Evolutionary conservation across 352 stramenopile species (phyloP).

Genomic region (Lagenidium giganteum): DNA sequence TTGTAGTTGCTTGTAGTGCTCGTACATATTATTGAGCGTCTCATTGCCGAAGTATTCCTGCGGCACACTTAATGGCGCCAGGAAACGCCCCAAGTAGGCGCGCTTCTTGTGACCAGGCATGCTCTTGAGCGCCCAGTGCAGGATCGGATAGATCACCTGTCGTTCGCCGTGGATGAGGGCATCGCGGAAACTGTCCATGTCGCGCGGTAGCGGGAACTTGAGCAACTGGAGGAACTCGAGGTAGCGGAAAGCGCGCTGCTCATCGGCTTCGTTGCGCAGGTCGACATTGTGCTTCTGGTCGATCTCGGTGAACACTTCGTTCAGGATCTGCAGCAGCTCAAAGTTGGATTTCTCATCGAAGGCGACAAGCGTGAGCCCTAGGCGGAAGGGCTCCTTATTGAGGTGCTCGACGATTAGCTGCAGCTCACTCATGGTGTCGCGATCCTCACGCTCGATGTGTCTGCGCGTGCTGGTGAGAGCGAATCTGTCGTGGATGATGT

Average conservation of each 20-base stretch:
- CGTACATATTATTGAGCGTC: slow-evolving; percentile 72
- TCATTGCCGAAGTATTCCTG: slow-evolving; percentile 91
- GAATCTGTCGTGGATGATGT: too few relatives aligned
- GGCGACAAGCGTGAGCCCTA: slow-evolving; percentile 85
- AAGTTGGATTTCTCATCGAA: slow-evolving; percentile 94
- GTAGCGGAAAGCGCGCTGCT: slow-evolving; percentile 76
- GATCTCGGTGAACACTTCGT: slow-evolving; percentile 90
- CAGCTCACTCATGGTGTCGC: slow-evolving; percentile 85
- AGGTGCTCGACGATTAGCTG: slow-evolving; percentile 91
- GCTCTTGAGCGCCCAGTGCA: slow-evolving; percentile 90
- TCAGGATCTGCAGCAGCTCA: slow-evolving; percentile 92
- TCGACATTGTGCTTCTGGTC: slow-evolving; percentile 84
- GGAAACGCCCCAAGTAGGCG: slow-evolving; percentile 90
- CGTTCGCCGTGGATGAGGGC: slow-evolving; percentile 80
- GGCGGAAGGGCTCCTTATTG: slow-evolving; percentile 90
- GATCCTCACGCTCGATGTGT: too few relatives aligned
- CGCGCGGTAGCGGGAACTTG: slow-evolving; percentile 87
- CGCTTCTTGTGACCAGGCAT: slow-evolving; percentile 89
- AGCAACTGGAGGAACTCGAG: slow-evolving; percentile 91
- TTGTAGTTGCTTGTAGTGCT: slow-evolving; percentile 92
- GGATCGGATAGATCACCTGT: slow-evolving; percentile 85
- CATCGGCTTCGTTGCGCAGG: slow-evolving; percentile 74
- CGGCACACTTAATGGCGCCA: slow-evolving; percentile 91
- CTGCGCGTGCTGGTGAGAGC: too few relatives aligned
- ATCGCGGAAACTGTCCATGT: slow-evolving; percentile 71